A percentile compares a stretch with the other conserved stretches of the same genome.
Evolutionary conservation across 2,329 filamentous ascomycete species (phyloP).

Genomic region (Didymella arachidicola): DNA sequence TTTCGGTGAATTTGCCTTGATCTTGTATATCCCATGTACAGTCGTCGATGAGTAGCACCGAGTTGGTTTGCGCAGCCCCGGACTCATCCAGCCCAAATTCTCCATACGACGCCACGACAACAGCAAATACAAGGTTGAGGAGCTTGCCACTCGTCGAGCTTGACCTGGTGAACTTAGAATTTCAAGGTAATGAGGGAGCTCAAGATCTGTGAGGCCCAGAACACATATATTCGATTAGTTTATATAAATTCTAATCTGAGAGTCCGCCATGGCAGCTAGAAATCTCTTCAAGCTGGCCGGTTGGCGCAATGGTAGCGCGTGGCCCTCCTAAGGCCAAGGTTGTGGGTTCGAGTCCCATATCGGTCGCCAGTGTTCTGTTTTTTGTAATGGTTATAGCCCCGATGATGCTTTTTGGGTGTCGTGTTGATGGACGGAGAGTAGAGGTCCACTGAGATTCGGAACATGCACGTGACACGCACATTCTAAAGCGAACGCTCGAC

Average conservation of each 20-base stretch:
- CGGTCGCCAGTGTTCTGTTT: slow-evolving; percentile 35
- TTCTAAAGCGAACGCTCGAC: too few relatives aligned
- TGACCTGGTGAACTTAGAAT: background rate
- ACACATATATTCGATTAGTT: too few relatives aligned
- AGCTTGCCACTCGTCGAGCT: background rate
- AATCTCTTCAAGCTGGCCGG: slow-evolving; percentile 33
- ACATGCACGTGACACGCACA: too few relatives aligned
- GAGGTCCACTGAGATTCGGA: too few relatives aligned
- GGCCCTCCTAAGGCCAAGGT: slow-evolving; percentile 52
- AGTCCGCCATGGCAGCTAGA: slow-evolving; percentile 12
- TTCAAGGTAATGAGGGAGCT: too few relatives aligned
- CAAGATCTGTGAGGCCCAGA: too few relatives aligned
- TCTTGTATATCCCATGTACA: background rate
- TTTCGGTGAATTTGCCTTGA: background rate
- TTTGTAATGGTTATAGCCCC: background rate
- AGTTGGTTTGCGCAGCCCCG: background rate
- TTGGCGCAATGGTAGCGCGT: slow-evolving; percentile 53
- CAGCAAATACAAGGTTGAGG: background rate
- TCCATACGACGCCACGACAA: background rate
- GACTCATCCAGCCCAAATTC: background rate
- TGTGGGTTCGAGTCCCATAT: slow-evolving; percentile 51
- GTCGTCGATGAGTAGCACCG: background rate
- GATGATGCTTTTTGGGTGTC: background rate
- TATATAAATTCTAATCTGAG: background rate
- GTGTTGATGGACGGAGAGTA: background rate